Evolutionary conservation across 139 green algal genomes (phyloP).

Genomic region (Haematococcus sp.): DNA sequence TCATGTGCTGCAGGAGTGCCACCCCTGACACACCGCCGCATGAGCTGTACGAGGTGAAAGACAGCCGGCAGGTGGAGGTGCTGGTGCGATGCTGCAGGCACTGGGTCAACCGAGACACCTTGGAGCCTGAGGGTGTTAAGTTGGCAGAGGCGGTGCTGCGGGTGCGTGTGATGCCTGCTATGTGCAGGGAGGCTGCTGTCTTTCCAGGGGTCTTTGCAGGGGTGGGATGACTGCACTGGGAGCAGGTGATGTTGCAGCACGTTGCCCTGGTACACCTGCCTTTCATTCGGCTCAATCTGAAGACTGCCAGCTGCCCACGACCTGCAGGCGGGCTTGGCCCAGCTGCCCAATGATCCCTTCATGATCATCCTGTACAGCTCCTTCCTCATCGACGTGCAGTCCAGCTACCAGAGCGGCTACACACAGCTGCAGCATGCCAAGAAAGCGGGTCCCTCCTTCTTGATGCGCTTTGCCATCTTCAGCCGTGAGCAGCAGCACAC

Average conservation of each 20-base stretch:
- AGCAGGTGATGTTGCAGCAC: too few species aligned
- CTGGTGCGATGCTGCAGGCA: constrained; percentile 30
- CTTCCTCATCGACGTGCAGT: constrained; percentile 44
- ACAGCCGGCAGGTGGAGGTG: constrained; percentile 48
- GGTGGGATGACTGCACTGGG: too few species aligned
- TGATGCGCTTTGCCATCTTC: constrained; percentile 44
- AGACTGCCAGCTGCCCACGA: too few species aligned
- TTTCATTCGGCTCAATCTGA: too few species aligned
- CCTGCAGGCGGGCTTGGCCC: constrained; percentile 22
- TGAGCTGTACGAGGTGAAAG: not conserved
- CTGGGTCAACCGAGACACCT: constrained; percentile 12
- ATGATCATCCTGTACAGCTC: constrained; percentile 40
- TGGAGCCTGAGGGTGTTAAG: constrained; percentile 10
- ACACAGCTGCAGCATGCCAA: constrained; percentile 10
- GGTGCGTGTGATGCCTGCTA: constrained; percentile 18
- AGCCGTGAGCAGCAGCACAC: constrained; percentile 36
- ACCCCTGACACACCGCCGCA: too few species aligned
- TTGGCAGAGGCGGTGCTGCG: constrained; percentile 33
- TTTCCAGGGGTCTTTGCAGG: too few species aligned
- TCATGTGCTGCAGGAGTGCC: too few species aligned
- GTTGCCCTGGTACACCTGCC: too few species aligned
- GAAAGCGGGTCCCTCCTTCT: constrained; percentile 19
- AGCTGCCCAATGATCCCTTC: constrained; percentile 31
- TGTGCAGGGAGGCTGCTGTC: too few species aligned
- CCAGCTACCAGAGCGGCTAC: constrained; percentile 3